phyloP scores from a whole-genome alignment of 805 yeast genomes.

The Wickerhamomyces xylosicus region DNA sequence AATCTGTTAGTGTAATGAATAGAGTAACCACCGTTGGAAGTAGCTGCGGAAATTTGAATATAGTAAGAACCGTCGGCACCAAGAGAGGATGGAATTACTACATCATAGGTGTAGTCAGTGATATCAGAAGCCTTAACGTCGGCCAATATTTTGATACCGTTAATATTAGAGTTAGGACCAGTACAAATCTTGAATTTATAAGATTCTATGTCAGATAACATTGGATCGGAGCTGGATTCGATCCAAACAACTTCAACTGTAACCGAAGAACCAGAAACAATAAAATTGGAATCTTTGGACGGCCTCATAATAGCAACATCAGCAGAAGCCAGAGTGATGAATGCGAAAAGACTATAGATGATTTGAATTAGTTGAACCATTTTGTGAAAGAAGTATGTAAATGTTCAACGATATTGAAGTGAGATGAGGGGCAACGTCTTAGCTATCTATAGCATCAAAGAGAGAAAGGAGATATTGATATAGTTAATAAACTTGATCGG shows the following conservation, averaged over 20 bases:
- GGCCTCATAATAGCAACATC: slow-evolving; percentile 23
- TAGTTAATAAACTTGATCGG: no score
- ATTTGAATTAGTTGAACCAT: neutral
- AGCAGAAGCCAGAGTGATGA: slow-evolving; percentile 2
- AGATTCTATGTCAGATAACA: slow-evolving; percentile 29
- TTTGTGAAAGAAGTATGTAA: neutral
- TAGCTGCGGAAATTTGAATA: slow-evolving; percentile 53
- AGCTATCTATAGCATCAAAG: no score
- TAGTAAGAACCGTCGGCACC: slow-evolving; percentile 62
- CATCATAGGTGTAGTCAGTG: slow-evolving; percentile 24
- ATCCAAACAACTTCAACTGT: slow-evolving; percentile 35
- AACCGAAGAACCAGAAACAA: slow-evolving; percentile 17
- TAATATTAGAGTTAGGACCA: slow-evolving; percentile 46
- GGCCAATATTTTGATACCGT: slow-evolving; percentile 25
- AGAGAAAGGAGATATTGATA: no score
- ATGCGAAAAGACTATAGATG: neutral
- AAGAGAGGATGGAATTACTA: slow-evolving; percentile 29
- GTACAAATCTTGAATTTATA: slow-evolving; percentile 55
- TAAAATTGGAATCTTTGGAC: slow-evolving; percentile 8
- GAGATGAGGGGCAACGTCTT: slow-evolving; percentile 1
- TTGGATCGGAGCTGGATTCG: slow-evolving; percentile 41
- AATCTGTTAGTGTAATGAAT: slow-evolving; percentile 65
- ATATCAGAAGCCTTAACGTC: slow-evolving; percentile 22
- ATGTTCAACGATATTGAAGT: neutral
- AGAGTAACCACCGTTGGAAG: slow-evolving; percentile 34